Evolutionary conservation across 2,329 filamentous ascomycete species (phyloP), one percentile per base, ranked within the genome.

Genomic region (Aspergillus ruber): DNA sequence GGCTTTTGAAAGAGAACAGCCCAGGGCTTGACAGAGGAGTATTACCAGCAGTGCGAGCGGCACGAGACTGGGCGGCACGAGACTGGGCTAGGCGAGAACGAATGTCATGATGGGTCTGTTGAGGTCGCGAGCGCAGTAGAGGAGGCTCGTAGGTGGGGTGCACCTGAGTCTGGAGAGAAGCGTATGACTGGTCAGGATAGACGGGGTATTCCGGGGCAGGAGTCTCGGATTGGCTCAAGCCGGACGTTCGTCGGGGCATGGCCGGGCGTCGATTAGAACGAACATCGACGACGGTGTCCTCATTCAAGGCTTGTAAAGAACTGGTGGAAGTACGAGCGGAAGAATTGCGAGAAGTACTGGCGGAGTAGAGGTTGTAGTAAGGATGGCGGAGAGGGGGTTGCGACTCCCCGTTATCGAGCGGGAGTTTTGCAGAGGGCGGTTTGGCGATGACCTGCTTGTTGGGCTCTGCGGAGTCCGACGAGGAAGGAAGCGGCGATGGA

Each of bases 181-280:
- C 69, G 57, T 74, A 74, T 25, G 72, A 74, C 50, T 75, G 73
- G 52, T 75, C 68, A 18, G 73, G 73, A 50, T 75, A 76, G 17
- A 70, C 66, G 3, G 73, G 73, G 36, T 69, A 66, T 41, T 73
- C 69, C 42, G 54, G 38, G 9, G 59, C 43, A 44, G 44, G 48
- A 23, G 48, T 42, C 44, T 66, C 56, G 6, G 57, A 61, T 18
- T 61, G 62, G 29, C 58, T 40, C n/a, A 51, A 40, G 13, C 54
- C 60, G n/a, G 65, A 63, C 17, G 57, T 50, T 49, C 61, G 57
- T 42, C 61, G 59, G 29, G 51, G 48, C 18, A 58, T 39, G n/a
- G 61, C 51, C 21, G 42, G 56, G 8, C 63, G 59, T 39, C 54
- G 57, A 47, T 69, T 65, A 41, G 64, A 63, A 43, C 65, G 64